Evolutionary conservation across 208 protist genomes (phyloP).

Genomic region (Wallacemonas rigidus): DNA sequence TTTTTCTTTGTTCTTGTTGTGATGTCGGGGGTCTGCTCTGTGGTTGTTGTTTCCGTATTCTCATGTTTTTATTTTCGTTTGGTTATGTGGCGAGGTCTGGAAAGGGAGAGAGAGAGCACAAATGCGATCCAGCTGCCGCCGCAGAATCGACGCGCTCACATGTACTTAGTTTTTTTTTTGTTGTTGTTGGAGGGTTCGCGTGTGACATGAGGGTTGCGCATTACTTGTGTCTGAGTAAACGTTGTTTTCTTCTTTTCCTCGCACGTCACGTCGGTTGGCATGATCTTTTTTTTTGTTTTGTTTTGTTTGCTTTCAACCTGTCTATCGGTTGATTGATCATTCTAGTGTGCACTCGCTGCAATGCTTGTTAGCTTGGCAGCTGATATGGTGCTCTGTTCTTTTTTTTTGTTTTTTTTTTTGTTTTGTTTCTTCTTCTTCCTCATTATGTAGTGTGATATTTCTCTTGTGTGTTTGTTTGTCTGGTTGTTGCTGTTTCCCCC

Average conservation of each 20-base stretch:
- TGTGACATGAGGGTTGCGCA: too few species aligned
- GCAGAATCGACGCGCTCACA: too few species aligned
- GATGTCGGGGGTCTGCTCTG: too few species aligned
- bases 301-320: neutral
- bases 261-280: neutral
- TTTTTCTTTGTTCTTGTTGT: too few species aligned
- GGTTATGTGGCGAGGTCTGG: too few species aligned
- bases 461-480: neutral
- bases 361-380: neutral
- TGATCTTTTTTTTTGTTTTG: neutral
- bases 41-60: too few species aligned
- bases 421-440: conserved; percentile 10
- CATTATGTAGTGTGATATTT: neutral
- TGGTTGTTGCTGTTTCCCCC: neutral
- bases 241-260: conserved; percentile 8
- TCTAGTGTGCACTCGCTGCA: neutral
- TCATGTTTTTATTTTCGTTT: too few species aligned
- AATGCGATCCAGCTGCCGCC: too few species aligned
- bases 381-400: neutral
- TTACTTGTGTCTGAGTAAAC: too few species aligned
- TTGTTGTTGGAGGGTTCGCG: too few species aligned
- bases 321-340: neutral
- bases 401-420: conserved; percentile 19
- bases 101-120: too few species aligned
- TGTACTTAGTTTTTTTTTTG: too few species aligned